Base-by-base conservation (phyloP, 805 yeast species). In the Hyphopichia homilentoma region DNA sequence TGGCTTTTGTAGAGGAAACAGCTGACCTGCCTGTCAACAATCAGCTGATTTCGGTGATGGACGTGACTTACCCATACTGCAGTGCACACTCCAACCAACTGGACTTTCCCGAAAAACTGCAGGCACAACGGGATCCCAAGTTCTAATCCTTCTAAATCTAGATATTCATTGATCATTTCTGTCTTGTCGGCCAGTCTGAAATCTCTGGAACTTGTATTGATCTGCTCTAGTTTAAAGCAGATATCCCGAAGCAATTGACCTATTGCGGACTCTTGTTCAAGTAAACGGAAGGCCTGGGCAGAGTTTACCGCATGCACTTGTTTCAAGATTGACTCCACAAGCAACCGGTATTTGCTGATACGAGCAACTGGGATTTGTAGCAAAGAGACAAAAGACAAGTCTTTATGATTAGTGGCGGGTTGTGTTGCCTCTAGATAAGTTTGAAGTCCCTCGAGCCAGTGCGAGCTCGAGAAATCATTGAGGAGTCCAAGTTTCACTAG, bases 331-430 rank as follows among this genome's bases (percentile, higher is more conserved):
- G 71, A 55, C 19, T 70, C 73, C n/a, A 74, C 41, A n/a, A 77
- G 61, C 21, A 77, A 53, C 33, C 67, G 61, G 45, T 77, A 77
- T 41, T 75, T 73, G 3, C 69, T 51, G 6, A 73, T 56, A 40
- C 83, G 51, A 25, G 69, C 52, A 7, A 75, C 59, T 3, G 84
- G 83, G 50, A 65, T 68, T 43, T 75, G 79, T 18, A 74, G 51
- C 39, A 78, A 58, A 0, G 82, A 76, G 20, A 51, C 44, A 30
- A 79, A 74, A 4, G 82, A 69, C 17, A 76, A 56, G 47, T 79
- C 84, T 45, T 65, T 44, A 2, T 40, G 41, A 22, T 33, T 57
- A 1, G 42, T 44, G 3, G 41, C 43, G 4, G 67, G 63, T 39
- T 73, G 74, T 1, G 70, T 56, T 1, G 68, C 59, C 40, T 70